phyloP scores from a whole-genome alignment of 2,329 filamentous ascomycete species.

The Macrophomina phaseolina region DNA sequence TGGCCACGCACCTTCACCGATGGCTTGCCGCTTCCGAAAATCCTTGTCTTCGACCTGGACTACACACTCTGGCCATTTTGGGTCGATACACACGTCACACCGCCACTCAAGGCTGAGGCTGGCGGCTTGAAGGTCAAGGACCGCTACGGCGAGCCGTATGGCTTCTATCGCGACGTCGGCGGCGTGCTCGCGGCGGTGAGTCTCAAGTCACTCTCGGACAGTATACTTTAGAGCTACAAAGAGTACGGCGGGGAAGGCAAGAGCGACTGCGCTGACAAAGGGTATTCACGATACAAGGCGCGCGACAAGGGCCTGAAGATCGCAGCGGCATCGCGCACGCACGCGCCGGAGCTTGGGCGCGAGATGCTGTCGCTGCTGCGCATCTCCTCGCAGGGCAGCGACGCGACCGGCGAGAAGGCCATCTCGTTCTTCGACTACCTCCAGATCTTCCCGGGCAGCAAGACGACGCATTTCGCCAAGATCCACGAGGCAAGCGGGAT shows the following conservation, averaged over 20 bases:
- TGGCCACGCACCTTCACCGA: conserved; percentile 65
- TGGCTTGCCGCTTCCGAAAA: conserved; percentile 74
- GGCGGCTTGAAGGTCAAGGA: conserved; percentile 58
- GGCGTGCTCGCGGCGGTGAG: conserved; percentile 47
- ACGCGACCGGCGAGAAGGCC: conserved; percentile 52
- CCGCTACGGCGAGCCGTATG: conserved; percentile 52
- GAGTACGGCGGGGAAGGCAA: background rate
- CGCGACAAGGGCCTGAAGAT: conserved; percentile 59
- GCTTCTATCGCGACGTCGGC: conserved; percentile 55
- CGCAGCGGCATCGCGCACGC: conserved; percentile 80
- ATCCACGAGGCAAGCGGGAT: conserved; percentile 75
- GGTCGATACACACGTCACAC: conserved; percentile 89
- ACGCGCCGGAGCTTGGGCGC: conserved; percentile 77
- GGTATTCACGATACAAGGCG: background rate
- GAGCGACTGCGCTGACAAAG: background rate
- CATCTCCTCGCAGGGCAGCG: conserved; percentile 56
- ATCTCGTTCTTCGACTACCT: conserved; percentile 62
- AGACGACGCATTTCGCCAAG: conserved; percentile 82
- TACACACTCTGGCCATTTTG: conserved; percentile 99
- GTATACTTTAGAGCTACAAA: background rate
- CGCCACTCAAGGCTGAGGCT: conserved; percentile 65
- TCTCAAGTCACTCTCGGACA: background rate
- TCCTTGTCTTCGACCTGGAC: conserved; percentile 94
- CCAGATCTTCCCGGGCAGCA: conserved; percentile 74
- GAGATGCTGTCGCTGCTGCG: conserved; percentile 80